Conservation (phyloP, 2,329 filamentous ascomycete genomes). For the Claviceps spartinae region DNA sequence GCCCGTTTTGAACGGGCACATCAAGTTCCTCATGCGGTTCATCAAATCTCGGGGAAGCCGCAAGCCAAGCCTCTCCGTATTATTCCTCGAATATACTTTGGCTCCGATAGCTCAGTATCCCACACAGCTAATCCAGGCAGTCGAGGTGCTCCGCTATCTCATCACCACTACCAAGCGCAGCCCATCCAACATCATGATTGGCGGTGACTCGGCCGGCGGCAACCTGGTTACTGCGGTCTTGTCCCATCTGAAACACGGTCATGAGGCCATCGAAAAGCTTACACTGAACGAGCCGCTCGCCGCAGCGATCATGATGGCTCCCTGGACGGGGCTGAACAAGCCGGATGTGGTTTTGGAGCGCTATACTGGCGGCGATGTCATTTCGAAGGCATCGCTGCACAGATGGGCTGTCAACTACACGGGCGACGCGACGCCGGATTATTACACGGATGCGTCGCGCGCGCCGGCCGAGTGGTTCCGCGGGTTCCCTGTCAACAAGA, state of each 20-base stretch:
- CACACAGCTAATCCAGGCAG: slow-evolving; percentile 10
- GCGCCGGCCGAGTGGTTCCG: slow-evolving; percentile 10
- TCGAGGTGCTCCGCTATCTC: slow-evolving; percentile 10
- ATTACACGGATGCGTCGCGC: slow-evolving; percentile 9
- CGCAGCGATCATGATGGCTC: slow-evolving; percentile 6
- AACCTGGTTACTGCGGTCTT: slow-evolving; percentile 10
- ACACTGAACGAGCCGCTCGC: slow-evolving; percentile 6
- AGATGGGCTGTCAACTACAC: slow-evolving; percentile 7
- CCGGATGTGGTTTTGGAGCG: neutral
- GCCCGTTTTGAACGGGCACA: slow-evolving; percentile 8
- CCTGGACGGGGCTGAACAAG: slow-evolving; percentile 8
- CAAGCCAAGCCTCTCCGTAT: slow-evolving; percentile 8
- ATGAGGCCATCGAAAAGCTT: slow-evolving; percentile 7
- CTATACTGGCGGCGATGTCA: slow-evolving; percentile 8
- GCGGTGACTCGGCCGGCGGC: slow-evolving; percentile 11
- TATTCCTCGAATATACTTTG: slow-evolving; percentile 9
- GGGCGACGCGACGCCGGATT: slow-evolving; percentile 5
- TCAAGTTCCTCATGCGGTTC: slow-evolving; percentile 8
- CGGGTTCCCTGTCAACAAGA: slow-evolving; percentile 6
- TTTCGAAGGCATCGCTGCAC: slow-evolving; percentile 2
- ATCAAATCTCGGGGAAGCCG: slow-evolving; percentile 6
- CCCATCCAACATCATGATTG: slow-evolving; percentile 7
- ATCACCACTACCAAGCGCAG: slow-evolving; percentile 3
- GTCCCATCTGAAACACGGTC: slow-evolving; percentile 10
- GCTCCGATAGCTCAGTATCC: slow-evolving; percentile 10